Evolutionary conservation across 2,329 filamentous ascomycete genomes (phyloP).

Genomic region (Lecanoromycetidae sp.): DNA sequence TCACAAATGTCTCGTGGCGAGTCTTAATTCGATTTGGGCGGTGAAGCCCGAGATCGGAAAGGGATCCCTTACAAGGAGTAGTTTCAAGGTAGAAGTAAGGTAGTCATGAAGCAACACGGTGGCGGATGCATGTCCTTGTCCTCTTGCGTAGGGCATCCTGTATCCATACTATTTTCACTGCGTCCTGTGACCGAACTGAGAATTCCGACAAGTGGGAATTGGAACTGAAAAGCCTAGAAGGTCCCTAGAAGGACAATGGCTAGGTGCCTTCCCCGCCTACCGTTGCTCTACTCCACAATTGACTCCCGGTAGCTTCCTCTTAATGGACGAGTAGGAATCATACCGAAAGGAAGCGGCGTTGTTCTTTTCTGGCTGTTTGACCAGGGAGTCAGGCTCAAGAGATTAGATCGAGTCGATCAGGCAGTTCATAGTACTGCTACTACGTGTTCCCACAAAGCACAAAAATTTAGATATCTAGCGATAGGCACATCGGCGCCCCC

Average conservation of each 20-base stretch:
- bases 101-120: not conserved
- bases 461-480: no score
- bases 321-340: not conserved
- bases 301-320: not conserved
- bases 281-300: conserved; percentile 2
- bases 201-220: not conserved
- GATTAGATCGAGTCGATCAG: not conserved
- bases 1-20: not conserved
- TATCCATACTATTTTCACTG: not conserved
- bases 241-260: no score
- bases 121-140: conserved; percentile 4
- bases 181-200: conserved; percentile 11
- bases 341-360: conserved; percentile 1
- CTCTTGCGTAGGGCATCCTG: not conserved
- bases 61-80: no score
- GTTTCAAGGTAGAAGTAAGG: not conserved
- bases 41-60: conserved; percentile 13
- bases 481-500: no score
- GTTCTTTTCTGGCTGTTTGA: not conserved
- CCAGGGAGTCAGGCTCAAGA: no score
- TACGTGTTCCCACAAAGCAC: not conserved
- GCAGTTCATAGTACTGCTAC: not conserved
- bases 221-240: not conserved
- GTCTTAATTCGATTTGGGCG: conserved; percentile 1
- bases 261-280: not conserved